phyloP scores from a whole-genome alignment of 768 basidiomycete genomes.

The Scleroderma bovista region DNA sequence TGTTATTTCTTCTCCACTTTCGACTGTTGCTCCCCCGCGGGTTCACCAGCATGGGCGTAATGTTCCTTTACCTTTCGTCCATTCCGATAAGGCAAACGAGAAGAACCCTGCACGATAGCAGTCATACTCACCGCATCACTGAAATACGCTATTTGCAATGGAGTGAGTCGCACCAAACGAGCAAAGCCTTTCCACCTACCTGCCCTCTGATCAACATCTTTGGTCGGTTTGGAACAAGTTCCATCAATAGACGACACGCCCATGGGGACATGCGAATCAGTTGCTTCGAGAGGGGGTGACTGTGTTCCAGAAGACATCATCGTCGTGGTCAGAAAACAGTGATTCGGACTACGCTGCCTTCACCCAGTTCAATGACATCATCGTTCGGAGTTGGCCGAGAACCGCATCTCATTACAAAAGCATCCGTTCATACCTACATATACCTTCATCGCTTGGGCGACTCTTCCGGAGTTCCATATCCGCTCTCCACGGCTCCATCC shows the following conservation, averaged over 20 bases:
- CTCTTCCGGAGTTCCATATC: not conserved
- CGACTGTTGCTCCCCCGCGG: not conserved
- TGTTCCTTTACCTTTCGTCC: not conserved
- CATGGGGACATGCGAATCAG: slow-evolving; percentile 42
- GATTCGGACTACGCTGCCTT: not conserved
- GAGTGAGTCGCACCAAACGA: not conserved
- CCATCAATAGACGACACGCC: slow-evolving; percentile 41
- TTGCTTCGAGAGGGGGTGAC: slow-evolving; percentile 51
- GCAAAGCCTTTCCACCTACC: slow-evolving; percentile 28
- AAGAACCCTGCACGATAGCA: not conserved
- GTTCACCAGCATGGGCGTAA: not conserved
- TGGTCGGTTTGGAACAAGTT: slow-evolving; percentile 29
- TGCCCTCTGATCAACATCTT: slow-evolving; percentile 41
- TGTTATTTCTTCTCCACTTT: not conserved
- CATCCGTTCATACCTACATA: too few relatives aligned
- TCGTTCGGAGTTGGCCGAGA: slow-evolving; percentile 16
- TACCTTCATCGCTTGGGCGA: not conserved
- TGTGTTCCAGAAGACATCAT: slow-evolving; percentile 37
- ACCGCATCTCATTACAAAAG: not conserved
- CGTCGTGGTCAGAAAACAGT: not conserved
- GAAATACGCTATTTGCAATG: slow-evolving; percentile 20
- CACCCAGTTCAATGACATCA: slow-evolving; percentile 22
- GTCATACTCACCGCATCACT: slow-evolving; percentile 20
- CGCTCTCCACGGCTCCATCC: not conserved
- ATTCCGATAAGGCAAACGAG: not conserved